These are phyloP conservation scores for Neofusicoccum umdonicola DNA, from an alignment of 2,329 filamentous ascomycete species.

Conservation along the genomic window DNA sequence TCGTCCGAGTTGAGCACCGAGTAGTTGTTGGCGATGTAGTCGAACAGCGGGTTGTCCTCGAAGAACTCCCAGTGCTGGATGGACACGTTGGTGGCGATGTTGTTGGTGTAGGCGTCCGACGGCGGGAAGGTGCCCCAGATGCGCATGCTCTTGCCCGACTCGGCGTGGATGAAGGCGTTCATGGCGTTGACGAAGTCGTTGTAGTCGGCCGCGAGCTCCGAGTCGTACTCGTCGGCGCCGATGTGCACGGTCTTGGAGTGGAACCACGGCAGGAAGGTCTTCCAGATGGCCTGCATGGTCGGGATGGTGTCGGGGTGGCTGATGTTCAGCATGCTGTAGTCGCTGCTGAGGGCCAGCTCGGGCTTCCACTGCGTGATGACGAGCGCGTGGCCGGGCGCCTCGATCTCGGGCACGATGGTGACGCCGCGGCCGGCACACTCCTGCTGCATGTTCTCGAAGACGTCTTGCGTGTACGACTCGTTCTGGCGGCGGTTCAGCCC, in stretches of 20 bases:
- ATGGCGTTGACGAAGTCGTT: constrained; percentile 39
- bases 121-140: constrained; percentile 48
- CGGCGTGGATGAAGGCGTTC: constrained; percentile 31
- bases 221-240: constrained; percentile 38
- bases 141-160: constrained; percentile 31
- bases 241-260: constrained; percentile 38
- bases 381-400: constrained; percentile 37
- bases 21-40: constrained; percentile 41
- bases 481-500: constrained; percentile 49
- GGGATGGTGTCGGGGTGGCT: constrained; percentile 36
- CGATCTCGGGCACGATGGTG: constrained; percentile 38
- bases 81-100: constrained; percentile 42
- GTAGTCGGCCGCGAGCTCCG: constrained; percentile 35
- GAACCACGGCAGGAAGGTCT: constrained; percentile 40
- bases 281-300: constrained; percentile 37
- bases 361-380: constrained; percentile 41
- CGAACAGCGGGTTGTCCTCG: constrained; percentile 45
- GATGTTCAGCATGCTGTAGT: constrained; percentile 37
- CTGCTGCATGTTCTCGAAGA: constrained; percentile 36
- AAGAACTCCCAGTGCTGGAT: constrained; percentile 52
- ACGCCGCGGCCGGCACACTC: constrained; percentile 36
- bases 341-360: constrained; percentile 34
- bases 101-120: constrained; percentile 36
- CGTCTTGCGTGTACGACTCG: constrained; percentile 33
- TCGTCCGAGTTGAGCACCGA: constrained; percentile 48